A percentile compares a stretch with the other conserved stretches of the same genome.
Evolutionary conservation across 2,329 filamentous ascomycete species (phyloP).

Genomic region (Shiraia sp.): DNA sequence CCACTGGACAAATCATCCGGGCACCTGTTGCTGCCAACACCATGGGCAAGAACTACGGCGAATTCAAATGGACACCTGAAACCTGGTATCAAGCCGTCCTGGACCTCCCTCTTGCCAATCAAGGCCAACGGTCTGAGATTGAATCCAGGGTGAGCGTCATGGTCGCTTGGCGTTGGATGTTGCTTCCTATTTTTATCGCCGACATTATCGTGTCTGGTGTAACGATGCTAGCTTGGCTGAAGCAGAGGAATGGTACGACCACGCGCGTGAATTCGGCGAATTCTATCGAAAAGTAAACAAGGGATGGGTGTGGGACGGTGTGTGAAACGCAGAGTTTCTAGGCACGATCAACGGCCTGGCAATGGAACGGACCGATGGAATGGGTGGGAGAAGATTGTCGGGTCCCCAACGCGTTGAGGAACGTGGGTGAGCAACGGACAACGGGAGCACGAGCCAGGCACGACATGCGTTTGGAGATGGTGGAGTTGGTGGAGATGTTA

Average conservation of each 20-base stretch:
- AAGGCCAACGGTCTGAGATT: conserved; percentile 19
- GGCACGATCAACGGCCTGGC: too few species aligned
- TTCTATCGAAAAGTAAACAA: conserved; percentile 18
- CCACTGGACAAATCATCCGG: conserved; percentile 28
- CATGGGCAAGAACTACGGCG: conserved; percentile 23
- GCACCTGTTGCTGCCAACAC: conserved; percentile 22
- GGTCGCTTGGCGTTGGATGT: conserved; percentile 40
- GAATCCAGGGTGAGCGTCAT: conserved; percentile 26
- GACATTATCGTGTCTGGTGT: conserved; percentile 25
- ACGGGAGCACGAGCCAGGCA: background rate
- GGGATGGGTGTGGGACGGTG: background rate
- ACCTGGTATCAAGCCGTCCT: conserved; percentile 39
- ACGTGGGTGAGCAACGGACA: too few species aligned
- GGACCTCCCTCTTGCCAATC: conserved; percentile 29
- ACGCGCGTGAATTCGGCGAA: conserved; percentile 8
- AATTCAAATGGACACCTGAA: conserved; percentile 36
- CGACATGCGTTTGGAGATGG: too few species aligned
- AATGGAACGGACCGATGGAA: background rate
- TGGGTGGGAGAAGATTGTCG: background rate
- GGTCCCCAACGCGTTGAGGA: background rate
- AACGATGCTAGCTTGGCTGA: conserved; percentile 19
- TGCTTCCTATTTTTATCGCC: conserved; percentile 32
- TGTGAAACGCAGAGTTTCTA: background rate
- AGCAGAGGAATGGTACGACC: conserved; percentile 22
- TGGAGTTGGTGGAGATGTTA: too few species aligned